Conservation (phyloP, 805 yeast genomes). For the Lachancea kluyveri region DNA sequence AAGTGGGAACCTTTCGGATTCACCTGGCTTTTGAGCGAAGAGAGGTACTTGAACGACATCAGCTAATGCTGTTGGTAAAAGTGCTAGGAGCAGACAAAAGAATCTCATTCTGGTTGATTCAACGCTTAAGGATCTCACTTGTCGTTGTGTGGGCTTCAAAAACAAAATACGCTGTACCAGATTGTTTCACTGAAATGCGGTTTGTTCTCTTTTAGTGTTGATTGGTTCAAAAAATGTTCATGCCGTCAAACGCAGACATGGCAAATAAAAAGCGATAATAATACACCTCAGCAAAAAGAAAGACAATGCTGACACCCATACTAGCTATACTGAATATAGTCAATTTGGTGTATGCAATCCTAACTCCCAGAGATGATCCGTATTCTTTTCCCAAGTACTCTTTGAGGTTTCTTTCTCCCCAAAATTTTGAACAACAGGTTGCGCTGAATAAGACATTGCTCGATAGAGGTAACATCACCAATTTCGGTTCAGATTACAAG, state of each 20-base stretch:
- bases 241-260: too few relatives aligned
- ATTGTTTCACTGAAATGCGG: too few relatives aligned
- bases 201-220: too few relatives aligned
- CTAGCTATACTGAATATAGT: too few relatives aligned
- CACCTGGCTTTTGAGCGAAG: constrained; percentile 7
- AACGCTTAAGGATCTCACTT: too few relatives aligned
- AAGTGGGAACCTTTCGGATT: constrained; percentile 3
- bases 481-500: constrained; percentile 15
- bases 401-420: constrained; percentile 8
- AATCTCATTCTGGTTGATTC: constrained; percentile 2
- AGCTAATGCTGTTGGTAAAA: constrained; percentile 1
- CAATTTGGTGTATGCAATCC: too few relatives aligned
- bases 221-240: too few relatives aligned
- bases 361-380: constrained; percentile 1
- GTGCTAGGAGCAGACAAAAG: constrained; percentile 1
- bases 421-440: constrained; percentile 14
- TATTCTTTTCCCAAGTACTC: constrained; percentile 4
- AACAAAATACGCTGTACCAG: too few relatives aligned
- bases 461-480: constrained; percentile 12
- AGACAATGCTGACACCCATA: too few relatives aligned
- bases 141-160: too few relatives aligned
- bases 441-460: constrained; percentile 9
- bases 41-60: constrained; percentile 5
- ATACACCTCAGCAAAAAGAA: too few relatives aligned
- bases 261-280: too few relatives aligned